Base-by-base conservation (phyloP, 1,284 basidiomycete genomes). In the Apiotrichum mycotoxinovorans region DNA sequence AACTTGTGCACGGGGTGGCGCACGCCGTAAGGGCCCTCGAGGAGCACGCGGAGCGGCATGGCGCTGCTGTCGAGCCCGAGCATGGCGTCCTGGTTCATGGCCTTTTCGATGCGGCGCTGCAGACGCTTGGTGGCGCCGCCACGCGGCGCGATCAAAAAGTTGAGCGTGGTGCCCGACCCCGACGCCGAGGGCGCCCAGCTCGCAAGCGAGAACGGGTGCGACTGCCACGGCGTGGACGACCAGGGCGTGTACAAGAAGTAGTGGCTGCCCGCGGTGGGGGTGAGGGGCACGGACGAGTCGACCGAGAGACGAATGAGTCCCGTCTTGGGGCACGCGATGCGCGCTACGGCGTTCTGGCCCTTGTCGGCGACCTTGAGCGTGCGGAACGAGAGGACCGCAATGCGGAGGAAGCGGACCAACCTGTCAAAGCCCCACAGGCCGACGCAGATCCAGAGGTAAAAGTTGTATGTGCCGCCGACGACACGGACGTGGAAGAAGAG, bases 11-110 rank as follows among this genome's bases (percentile, higher is more conserved):
- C 40, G 1, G 59, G 57, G 23, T 62, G 46, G 12, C 52, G 27
- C 23, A 54, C 54, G 12, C 71, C 71, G 51, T 73, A 73, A 3
- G 71, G 70, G 9, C 71, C 71, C 50, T 73, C 71, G 2, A 69
- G 53, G 8, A 71, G 56, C 14, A 70, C 63, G n/a, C 45, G 46
- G 1, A 47, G 33, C 20, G 35, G 8, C 4, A 41, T 22, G 22
- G 23, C 22, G 14, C 26, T 25, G 26, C 23, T 5, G 37, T 22
- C 17, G 26, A 18, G 9, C 12, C 34, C 34, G 10, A 30, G 47
- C 22, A 27, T 14, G 12, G 20, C 43, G 15, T 45, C 33, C 11
- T 26, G n/a, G 20, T 37, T 45, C 18, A 15, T 9, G 11, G 30
- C 17, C 3, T 25, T 35, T 22, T 35, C 46, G 37, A 40, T 50